Evolutionary conservation across 2,329 filamentous ascomycete genomes (phyloP), one percentile per base, ranked within the genome.

Genomic region (Monilinia polystroma): DNA sequence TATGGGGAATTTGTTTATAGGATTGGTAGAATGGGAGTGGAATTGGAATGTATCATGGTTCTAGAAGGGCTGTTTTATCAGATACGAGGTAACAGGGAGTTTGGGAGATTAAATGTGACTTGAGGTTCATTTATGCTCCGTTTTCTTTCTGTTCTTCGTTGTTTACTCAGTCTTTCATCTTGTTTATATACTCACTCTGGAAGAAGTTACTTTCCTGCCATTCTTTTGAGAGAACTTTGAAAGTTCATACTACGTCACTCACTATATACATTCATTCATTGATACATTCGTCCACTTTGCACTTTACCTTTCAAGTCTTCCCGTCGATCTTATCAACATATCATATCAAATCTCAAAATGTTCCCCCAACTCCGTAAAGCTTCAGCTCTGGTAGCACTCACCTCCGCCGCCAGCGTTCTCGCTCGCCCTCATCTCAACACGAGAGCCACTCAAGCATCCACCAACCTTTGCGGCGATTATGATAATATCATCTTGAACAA

Each of bases 191-290:
- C 35, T 26, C 23, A 23, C n/a, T 57, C 55, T 6, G 38, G 55
- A 57, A 57, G 55, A 35, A 8, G 32, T 57, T 38, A 14, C 7
- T 26, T 57, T 29, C 23, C 23, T 45, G 56, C 4, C 41, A 16
- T 58, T 58, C 56, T 58, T 54, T 58, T 45, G 55, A 58, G 26
- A 38, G 38, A 26, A 29, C 55, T 58, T 58, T 45, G 55, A 45
- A 45, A 58, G 55, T 58, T 58, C 38, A 45, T 11, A 58, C 10
- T 8, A 16, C 12, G 14, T 45, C 23, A 58, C 4, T 58, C 26
- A 16, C 38, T 6, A 45, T 20, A 6, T 26, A 58, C 56, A 12
- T 20, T 58, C 56, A 29, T 58, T 58, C 43, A 35, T 35, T 35
- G 4, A 35, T 6, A 58, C 56, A 20, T 20, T 58, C 56, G 18